phyloP scores from a whole-genome alignment of 2,329 filamentous ascomycete species.

The Ophiocordyceps sinensis region DNA sequence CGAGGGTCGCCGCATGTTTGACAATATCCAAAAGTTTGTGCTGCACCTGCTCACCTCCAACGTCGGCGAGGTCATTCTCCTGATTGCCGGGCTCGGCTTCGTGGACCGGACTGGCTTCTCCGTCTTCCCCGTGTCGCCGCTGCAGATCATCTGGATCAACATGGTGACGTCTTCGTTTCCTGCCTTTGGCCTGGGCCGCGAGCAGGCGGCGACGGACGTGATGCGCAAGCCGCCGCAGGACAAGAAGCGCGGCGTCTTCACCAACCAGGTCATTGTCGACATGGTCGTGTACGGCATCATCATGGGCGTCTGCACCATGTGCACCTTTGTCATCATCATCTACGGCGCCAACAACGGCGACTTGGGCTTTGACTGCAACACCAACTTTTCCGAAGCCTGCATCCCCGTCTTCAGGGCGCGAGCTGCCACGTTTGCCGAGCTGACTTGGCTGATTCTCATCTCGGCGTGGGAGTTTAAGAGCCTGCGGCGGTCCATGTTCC shows the following conservation, averaged over 20 bases:
- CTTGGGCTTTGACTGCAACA: constrained; percentile 50
- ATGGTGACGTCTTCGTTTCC: constrained; percentile 82
- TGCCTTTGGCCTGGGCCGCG: constrained; percentile 76
- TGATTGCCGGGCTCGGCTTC: constrained; percentile 71
- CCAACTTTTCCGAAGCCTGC: constrained; percentile 39
- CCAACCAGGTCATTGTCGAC: constrained; percentile 61
- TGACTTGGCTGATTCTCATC: constrained; percentile 61
- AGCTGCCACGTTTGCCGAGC: constrained; percentile 56
- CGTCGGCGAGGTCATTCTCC: constrained; percentile 67
- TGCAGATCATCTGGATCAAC: constrained; percentile 89
- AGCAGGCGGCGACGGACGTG: constrained; percentile 59
- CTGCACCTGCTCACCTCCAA: constrained; percentile 69
- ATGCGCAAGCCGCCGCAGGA: constrained; percentile 69
- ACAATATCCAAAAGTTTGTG: constrained; percentile 82
- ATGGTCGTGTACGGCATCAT: constrained; percentile 68
- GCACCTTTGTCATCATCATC: constrained; percentile 51
- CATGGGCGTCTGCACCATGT: constrained; percentile 56
- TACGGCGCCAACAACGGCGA: constrained; percentile 40
- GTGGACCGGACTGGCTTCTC: constrained; percentile 57
- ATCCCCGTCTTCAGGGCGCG: constrained; percentile 52
- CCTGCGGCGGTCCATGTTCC: constrained; percentile 57
- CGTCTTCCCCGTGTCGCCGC: constrained; percentile 72
- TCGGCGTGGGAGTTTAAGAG: constrained; percentile 69
- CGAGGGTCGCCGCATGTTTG: constrained; percentile 72
- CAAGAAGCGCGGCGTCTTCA: constrained; percentile 56